A percentile compares a stretch with the other conserved stretches of the same genome.
These are phyloP conservation scores for Ploettnerulaceae sp. DNA, from an alignment of 2,329 filamentous ascomycete genomes.

Conservation along the genomic window DNA sequence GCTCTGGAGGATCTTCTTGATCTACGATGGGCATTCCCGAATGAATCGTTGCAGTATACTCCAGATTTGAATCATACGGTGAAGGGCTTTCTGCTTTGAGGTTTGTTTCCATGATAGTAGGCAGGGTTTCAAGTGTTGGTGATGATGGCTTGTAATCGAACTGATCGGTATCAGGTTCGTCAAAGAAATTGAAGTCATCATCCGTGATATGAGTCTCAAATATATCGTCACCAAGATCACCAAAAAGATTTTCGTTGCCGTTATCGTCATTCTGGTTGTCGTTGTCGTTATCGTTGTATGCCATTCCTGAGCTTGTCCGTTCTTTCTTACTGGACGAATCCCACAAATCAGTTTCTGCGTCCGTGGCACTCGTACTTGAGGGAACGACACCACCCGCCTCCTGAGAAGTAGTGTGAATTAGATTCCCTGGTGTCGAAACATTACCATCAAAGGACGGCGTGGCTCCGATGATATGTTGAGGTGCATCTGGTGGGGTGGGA, in stretches of 20 bases:
- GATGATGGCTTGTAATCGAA: slow-evolving; percentile 21
- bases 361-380: slow-evolving; percentile 13
- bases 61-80: background rate
- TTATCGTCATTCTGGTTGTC: slow-evolving; percentile 34
- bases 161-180: slow-evolving; percentile 47
- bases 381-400: slow-evolving; percentile 35
- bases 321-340: slow-evolving; percentile 25
- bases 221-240: slow-evolving; percentile 63
- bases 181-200: slow-evolving; percentile 80
- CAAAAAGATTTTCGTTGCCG: slow-evolving; percentile 52
- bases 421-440: slow-evolving; percentile 51
- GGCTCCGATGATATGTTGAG: slow-evolving; percentile 49
- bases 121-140: slow-evolving; percentile 5
- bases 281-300: slow-evolving; percentile 28
- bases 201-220: slow-evolving; percentile 72
- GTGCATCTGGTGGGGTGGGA: slow-evolving; percentile 65
- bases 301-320: slow-evolving; percentile 18
- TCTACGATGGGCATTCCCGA: background rate
- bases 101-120: slow-evolving; percentile 3
- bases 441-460: slow-evolving; percentile 54
- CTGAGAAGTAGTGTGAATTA: slow-evolving; percentile 33
- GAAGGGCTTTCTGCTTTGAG: background rate
- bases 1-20: background rate
- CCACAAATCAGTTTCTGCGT: slow-evolving; percentile 29
- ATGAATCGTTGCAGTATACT: background rate